Evolutionary conservation across 2,329 filamentous ascomycete genomes (phyloP), one percentile per base, ranked within the genome.

Genomic region (Botrytis elliptica): DNA sequence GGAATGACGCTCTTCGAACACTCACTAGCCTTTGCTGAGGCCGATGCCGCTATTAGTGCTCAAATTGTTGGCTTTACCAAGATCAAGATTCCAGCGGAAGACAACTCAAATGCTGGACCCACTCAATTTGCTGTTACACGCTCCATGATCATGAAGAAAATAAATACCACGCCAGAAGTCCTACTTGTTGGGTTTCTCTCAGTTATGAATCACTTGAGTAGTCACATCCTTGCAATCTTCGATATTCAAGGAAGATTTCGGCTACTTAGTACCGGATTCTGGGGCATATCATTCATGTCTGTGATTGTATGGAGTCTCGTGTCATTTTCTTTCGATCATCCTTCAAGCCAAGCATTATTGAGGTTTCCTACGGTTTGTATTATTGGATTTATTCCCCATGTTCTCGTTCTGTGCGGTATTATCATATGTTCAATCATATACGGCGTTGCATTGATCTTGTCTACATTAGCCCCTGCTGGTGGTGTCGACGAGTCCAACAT

Each of bases 1-100:
- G 95, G 94, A 29, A 97, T 98, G 93, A 97, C 95, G 0, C 88
- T 98, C 3, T 97, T 98, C 79, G 96, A 99, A 81, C 95, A 98
- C 80, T 98, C 95, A 0, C 86, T 99, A 14, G 95, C 95, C 3
- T 99, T 98, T 83, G 94, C 95, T 18, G 96, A 99, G 82, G 95
- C 95, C 14, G 96, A 99, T 81, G 92, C 93, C 44, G 92, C 95
- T 76, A 91, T 98, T 64, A 91, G 91, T 78, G 93, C 91, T 77
- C 92, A 94, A 69, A 88, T 97, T 22, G 91, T 63, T 82, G 79
- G 79, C 14, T 77, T 72, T 25, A 78, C 75, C 14, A 80, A 78
- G 66, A 73, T 64, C 25, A 74, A 67, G 46, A 59, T 74, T 36
- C 76, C 78, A 57, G 75, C 79, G 4, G 77, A 76, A 1, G 75